Evolutionary conservation across 78 protist species (phyloP).

Genomic region (Cavenderia fasciculata): DNA sequence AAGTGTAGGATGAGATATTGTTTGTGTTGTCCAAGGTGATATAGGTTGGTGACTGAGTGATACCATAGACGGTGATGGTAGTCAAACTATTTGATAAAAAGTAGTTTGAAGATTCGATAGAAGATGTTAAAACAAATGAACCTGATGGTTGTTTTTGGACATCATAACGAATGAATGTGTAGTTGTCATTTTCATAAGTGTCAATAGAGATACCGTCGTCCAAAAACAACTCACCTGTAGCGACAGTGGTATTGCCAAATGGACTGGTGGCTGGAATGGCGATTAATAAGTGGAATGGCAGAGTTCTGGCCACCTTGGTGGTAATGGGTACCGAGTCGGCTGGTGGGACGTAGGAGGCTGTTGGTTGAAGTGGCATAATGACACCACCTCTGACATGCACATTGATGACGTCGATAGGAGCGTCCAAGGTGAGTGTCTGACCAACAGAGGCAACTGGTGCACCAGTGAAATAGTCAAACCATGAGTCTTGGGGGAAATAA

Average conservation of each 20-base stretch:
- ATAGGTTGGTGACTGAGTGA: neutral
- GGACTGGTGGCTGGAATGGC: neutral
- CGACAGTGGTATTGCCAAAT: too few relatives aligned
- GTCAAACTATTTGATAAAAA: too few relatives aligned
- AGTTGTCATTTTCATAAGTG: neutral
- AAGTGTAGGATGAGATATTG: too few relatives aligned
- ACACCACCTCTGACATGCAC: conserved; percentile 73
- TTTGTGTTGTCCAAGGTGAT: too few relatives aligned
- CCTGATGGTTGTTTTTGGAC: neutral
- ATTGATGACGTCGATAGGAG: conserved; percentile 56
- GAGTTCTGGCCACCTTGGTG: conserved; percentile 3
- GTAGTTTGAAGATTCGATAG: neutral
- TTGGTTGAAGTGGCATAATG: conserved; percentile 68
- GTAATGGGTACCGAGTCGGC: conserved; percentile 16
- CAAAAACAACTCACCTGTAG: conserved; percentile 40
- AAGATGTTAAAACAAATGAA: neutral
- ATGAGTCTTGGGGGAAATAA: conserved; percentile 79
- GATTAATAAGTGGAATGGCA: conserved; percentile 34
- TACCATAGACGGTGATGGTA: conserved; percentile 17
- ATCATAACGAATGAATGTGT: neutral
- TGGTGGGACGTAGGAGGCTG: conserved; percentile 1
- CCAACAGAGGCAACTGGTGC: conserved; percentile 1
- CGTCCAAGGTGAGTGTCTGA: conserved; percentile 1
- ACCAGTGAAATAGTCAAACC: conserved; percentile 78
- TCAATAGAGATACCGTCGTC: conserved; percentile 59